Evolutionary conservation across 139 green algal genomes (phyloP).

Genomic region (Limnomonas spitsbergensis): DNA sequence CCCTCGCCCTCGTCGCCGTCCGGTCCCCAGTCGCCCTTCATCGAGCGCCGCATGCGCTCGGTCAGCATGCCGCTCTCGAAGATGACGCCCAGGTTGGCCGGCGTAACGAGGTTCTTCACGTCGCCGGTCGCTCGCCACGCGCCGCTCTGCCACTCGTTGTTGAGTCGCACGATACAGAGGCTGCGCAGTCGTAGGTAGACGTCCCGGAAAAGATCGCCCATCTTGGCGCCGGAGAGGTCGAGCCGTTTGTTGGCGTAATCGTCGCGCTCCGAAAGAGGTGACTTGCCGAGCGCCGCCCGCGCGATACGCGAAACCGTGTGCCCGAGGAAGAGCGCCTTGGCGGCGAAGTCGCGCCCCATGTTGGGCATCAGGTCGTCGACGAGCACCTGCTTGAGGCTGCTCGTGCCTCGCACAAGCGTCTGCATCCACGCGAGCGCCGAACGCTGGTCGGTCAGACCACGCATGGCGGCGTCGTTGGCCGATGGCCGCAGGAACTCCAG

Average conservation of each 20-base stretch:
- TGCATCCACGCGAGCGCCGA: not conserved
- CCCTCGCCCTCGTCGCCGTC: not conserved
- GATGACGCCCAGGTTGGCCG: slow-evolving; percentile 38
- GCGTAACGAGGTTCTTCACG: not conserved
- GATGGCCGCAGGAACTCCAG: slow-evolving; percentile 7
- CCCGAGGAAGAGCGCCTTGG: slow-evolving; percentile 21
- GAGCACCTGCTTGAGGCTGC: slow-evolving; percentile 8
- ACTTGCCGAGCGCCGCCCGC: not conserved
- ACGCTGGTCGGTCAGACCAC: not conserved
- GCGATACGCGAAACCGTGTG: not conserved
- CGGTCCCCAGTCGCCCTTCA: slow-evolving; percentile 21
- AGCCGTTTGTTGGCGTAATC: slow-evolving; percentile 67
- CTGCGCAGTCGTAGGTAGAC: not conserved
- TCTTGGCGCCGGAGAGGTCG: slow-evolving; percentile 11
- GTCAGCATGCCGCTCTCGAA: slow-evolving; percentile 45
- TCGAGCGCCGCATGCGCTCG: slow-evolving; percentile 42
- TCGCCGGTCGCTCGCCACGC: not conserved
- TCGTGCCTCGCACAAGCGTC: not conserved
- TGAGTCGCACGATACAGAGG: not conserved
- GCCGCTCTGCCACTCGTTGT: not conserved
- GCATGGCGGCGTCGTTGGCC: not conserved
- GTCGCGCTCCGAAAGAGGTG: slow-evolving; percentile 35
- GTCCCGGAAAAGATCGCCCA: slow-evolving; percentile 17
- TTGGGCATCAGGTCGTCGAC: slow-evolving; percentile 13
- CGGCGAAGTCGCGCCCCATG: not conserved